Base-by-base conservation (phyloP, 2,329 filamentous ascomycete genomes). In the Trichoderma sp. region DNA sequence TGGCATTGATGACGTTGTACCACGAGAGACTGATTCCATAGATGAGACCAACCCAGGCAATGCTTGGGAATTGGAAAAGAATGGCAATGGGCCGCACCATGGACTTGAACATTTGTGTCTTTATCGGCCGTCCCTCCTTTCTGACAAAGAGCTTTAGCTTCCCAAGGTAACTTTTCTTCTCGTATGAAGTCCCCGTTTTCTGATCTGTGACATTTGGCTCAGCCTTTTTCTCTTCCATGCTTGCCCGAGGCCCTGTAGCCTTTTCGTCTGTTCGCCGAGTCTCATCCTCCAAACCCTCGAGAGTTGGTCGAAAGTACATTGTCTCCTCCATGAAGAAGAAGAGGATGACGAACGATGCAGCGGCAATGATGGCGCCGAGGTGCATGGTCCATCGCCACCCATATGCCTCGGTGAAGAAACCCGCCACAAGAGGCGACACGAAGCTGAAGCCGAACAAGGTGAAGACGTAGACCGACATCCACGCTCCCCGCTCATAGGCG, bases 251-350 rank as follows among this genome's bases (percentile, higher is more conserved):
- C 43, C 20, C 43, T 6, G 9, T 12, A 50, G 8, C 9, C 8
- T 20, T 50, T 50, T 50, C 9, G n/a, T 50, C n/a, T 20, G 0
- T 6, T 11, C 12, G 43, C 0, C n/a, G 20, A 28, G 12, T 12
- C 8, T 62, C 58, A 26, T 62, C 58, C 17, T 62, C 58, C 12
- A 62, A 6, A 2, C 43, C 43, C 5, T 50, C 43, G 2, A 50
- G 17, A 11, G 9, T 50, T 12, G 43, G n/a, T 34, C 58, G 20
- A 13, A 62, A 47, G 20, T 85, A 88, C 76, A 87, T 89, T 6
- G 88, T 89, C 77, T 90, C 88, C 77, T 90, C 88, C 82, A 89
- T 85, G 77, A 86, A 85, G 75, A 90, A 86, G 79, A 90, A 86
- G 79, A 88, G 89, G 2, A 86, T 82, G 20, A 89, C 75, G 47